phyloP scores from a whole-genome alignment of 2,329 filamentous ascomycete genomes.

The Aspergillus tubingensis region DNA sequence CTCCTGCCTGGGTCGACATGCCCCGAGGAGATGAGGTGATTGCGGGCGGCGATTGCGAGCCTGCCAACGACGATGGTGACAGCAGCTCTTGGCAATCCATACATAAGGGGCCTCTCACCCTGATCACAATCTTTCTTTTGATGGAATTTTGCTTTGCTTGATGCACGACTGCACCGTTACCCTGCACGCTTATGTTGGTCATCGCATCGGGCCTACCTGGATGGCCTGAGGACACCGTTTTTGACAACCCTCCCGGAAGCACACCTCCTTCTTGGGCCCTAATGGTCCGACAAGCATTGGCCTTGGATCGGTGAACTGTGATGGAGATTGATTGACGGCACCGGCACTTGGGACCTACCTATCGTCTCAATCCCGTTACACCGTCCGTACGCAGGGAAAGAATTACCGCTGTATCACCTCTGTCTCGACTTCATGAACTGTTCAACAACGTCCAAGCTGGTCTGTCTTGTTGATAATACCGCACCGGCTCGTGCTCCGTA shows the following conservation, averaged over 20 bases:
- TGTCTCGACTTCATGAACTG: neutral
- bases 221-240: neutral
- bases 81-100: constrained; percentile 24
- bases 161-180: neutral
- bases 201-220: neutral
- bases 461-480: neutral
- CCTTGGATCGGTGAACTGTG: neutral
- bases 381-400: neutral
- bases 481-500: constrained; percentile 9
- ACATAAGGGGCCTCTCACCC: constrained; percentile 17
- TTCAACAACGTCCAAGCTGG: neutral
- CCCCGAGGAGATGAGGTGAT: constrained; percentile 34
- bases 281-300: neutral
- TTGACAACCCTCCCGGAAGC: neutral
- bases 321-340: neutral
- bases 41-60: constrained; percentile 33
- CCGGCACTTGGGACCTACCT: neutral
- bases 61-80: constrained; percentile 15
- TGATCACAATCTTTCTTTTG: neutral
- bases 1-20: constrained; percentile 16
- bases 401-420: neutral
- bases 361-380: neutral
- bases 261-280: neutral
- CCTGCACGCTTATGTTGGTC: neutral
- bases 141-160: neutral